A percentile compares a stretch with the other conserved stretches of the same genome.
Evolutionary conservation across 2,329 filamentous ascomycete species (phyloP).

Genomic region (Penicillium sp.): DNA sequence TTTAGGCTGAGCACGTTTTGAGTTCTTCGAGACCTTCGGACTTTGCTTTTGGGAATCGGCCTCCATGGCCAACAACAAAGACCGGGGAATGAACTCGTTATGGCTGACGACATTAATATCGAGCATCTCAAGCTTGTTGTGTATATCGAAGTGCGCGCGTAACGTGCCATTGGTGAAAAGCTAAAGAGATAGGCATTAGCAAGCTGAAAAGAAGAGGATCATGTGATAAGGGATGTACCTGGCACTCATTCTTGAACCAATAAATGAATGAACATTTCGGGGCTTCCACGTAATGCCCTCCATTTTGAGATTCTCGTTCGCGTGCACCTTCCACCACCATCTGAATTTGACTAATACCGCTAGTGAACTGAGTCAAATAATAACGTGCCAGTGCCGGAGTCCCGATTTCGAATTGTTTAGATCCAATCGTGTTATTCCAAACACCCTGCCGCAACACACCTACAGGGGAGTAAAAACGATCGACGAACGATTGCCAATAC

Average conservation of each 20-base stretch:
- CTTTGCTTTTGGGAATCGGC: conserved; percentile 58
- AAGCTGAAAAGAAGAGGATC: background rate
- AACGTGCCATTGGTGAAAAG: conserved; percentile 75
- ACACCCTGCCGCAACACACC: conserved; percentile 77
- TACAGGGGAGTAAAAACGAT: conserved; percentile 73
- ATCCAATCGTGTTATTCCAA: conserved; percentile 53
- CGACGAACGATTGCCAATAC: conserved; percentile 79
- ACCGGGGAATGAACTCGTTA: conserved; percentile 79
- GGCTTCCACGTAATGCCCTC: conserved; percentile 73
- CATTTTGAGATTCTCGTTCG: conserved; percentile 59
- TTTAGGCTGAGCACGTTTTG: conserved; percentile 53
- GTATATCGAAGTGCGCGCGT: conserved; percentile 73
- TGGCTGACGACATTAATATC: conserved; percentile 76
- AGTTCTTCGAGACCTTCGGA: conserved; percentile 59
- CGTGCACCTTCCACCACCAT: conserved; percentile 72
- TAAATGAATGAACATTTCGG: conserved; percentile 78
- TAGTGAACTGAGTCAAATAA: conserved; percentile 85
- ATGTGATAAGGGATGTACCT: conserved; percentile 58
- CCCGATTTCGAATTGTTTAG: conserved; percentile 84
- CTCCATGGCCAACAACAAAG: conserved; percentile 51
- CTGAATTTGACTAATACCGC: conserved; percentile 81
- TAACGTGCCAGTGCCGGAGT: conserved; percentile 81
- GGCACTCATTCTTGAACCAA: conserved; percentile 80
- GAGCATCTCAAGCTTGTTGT: conserved; percentile 79
- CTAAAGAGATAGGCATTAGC: conserved; percentile 43